phyloP scores from a whole-genome alignment of 2,329 filamentous ascomycete genomes.

The Phaeosphaeriaceae sp. region DNA sequence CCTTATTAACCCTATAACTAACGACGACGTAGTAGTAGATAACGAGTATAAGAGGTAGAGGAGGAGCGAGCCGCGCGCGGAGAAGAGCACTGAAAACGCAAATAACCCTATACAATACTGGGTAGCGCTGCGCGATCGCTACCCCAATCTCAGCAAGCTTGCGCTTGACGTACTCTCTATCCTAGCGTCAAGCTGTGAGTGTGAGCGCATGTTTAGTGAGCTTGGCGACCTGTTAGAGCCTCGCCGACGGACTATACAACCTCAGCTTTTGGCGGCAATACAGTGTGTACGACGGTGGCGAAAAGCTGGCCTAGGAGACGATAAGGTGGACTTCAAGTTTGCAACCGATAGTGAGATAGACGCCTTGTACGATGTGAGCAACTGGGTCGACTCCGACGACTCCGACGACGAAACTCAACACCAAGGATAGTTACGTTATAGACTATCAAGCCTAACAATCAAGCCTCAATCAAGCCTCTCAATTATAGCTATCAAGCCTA shows the following conservation, averaged over 20 bases:
- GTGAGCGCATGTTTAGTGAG: no score
- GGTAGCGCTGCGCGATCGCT: conserved; percentile 7
- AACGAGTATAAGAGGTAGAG: conserved; percentile 5
- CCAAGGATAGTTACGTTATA: not conserved
- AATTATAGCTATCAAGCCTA: no score
- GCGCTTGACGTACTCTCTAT: not conserved
- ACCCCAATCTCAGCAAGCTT: not conserved
- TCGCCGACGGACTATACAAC: no score
- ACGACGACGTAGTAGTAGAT: no score
- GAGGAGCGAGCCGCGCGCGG: conserved; percentile 4
- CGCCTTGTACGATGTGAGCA: not conserved
- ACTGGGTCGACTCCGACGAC: not conserved
- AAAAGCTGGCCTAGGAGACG: not conserved
- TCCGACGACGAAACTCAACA: not conserved
- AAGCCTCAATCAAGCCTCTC: no score
- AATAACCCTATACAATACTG: conserved; percentile 7
- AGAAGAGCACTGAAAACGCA: conserved; percentile 2
- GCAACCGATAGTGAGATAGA: conserved; percentile 1
- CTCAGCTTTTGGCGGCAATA: conserved; percentile 4
- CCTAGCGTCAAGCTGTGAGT: no score
- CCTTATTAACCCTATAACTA: conserved; percentile 3
- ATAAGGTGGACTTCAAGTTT: not conserved
- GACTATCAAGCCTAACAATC: conserved; percentile 3
- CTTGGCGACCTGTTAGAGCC: no score
- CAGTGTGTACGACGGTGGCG: no score